Evolutionary conservation across 176 grass and related monocot genomes (phyloP), one percentile per base, ranked within the genome.

Genomic region (Canna indica): DNA sequence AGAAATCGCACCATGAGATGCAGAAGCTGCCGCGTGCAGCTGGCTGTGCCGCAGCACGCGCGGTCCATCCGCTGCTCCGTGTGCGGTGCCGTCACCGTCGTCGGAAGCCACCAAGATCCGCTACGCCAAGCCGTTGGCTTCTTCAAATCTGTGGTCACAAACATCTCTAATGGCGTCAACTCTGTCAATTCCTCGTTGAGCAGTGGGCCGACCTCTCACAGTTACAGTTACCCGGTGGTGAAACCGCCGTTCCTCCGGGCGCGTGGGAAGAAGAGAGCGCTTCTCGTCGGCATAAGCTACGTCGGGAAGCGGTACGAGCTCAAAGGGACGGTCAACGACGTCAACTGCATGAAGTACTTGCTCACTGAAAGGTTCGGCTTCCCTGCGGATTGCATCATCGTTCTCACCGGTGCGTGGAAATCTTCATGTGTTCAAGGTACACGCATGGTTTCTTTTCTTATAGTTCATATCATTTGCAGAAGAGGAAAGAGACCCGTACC

Each of bases 231-330:
- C 61, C 36, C 67, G 11, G 15, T 24, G 2, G 18, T 1, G 54
- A 59, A 52, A 20, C 26, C 36, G 34, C 77, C 76, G 36, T 85
- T 86, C 78, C 85, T 85, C 13, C 12, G 18, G 7, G 68, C 30
- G 50, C 52, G 76, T 13, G 71, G 81, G 74, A 86, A 75, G 70
- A 96, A 96, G 84, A 87, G 83, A 61, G 85, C 88, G 15, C 76
- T 96, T 33, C 84, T 96, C n/a, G 82, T 96, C 16, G 92, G 92
- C 29, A 81, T 91, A 76, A 87, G 78, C 84, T 96, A 96, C 77
- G 24, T 18, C 20, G 32, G 11, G 62, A 84, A 44, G 75, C 70
- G 47, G 76, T 91, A 91, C 69, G 85, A 96, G 81, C 88, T 96
- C 25, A 74, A 79, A 42, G 88, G 92, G 76, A 78, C 85, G 53